Base-by-base conservation (phyloP, 2,329 filamentous ascomycete species). In the Colletotrichum sp. region DNA sequence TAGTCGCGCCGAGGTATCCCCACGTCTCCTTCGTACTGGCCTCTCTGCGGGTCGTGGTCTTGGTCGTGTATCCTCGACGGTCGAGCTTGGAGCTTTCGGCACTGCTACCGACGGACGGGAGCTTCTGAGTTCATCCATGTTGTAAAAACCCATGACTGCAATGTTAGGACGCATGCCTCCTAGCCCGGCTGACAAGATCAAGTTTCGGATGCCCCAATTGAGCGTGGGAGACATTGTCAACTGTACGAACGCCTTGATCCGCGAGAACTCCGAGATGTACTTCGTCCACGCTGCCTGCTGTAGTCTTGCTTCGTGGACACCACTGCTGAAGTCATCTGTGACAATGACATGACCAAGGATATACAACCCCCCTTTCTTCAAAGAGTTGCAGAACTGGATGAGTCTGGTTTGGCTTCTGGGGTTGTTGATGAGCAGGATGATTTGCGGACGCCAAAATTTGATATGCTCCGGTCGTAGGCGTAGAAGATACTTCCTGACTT, bases 91-190 rank as follows among this genome's bases (percentile, higher is more conserved):
- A 3, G 86, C 76, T 16, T 88, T 89, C 0, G 93, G 89, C 4
- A 94, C 87, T 27, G 91, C 88, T 12, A 92, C 83, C 4, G 91
- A 82, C 1, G 92, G 90, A 12, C 83, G 84, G 4, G 91, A 91
- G 62, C 88, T 88, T 69, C 94, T 90, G 34, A 96, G 89, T 74
- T 97, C 94, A 65, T 95, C 92, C 80, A 97, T 90, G 78, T 96
- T 95, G 82, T 95, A 95, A 80, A 95, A 95, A 1, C 94, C 94
- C 79, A 96, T 86, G 3, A 98, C 90, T 16, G 95, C 95, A 77
- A 98, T 96, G 78, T 98, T 98, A 0, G 95, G 95, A 56, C 95
- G 88, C 95, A 98, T 97, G 16, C 95, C 95, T 6, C 95, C 95
- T 3, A 98, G 86, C 0, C 95, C 95, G 18, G 95, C 94, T 13